Percentiles rank a stretch among this genome's conserved stretches.
Evolutionary conservation across 116 monocot species (phyloP).

Genomic region (Papilionanthe hybrid): DNA sequence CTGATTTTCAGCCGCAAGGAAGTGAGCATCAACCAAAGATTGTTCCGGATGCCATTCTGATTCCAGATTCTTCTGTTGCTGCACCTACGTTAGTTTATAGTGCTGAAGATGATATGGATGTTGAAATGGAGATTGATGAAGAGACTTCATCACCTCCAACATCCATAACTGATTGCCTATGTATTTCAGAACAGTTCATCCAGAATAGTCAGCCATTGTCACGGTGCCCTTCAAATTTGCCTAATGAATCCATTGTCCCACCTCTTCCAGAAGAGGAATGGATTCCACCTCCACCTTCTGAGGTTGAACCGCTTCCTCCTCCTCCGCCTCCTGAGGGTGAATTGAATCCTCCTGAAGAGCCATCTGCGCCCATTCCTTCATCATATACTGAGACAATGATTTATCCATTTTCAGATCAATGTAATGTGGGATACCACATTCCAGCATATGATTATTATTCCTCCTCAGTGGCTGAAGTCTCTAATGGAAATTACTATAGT

Average conservation of each 20-base stretch:
- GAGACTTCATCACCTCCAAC: slow-evolving; percentile 25
- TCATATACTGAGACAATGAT: slow-evolving; percentile 24
- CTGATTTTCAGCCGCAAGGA: not conserved
- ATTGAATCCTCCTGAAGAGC: slow-evolving; percentile 47
- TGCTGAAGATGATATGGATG: slow-evolving; percentile 73
- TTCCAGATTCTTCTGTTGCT: not conserved
- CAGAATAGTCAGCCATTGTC: slow-evolving; percentile 8
- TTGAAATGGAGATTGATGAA: slow-evolving; percentile 99
- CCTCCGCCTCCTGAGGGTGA: slow-evolving; percentile 47
- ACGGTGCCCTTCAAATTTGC: slow-evolving; percentile 15
- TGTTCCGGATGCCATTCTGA: not conserved
- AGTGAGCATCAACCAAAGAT: slow-evolving; percentile 9
- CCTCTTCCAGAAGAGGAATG: slow-evolving; percentile 77
- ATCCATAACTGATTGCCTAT: slow-evolving; percentile 6
- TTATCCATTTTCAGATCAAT: slow-evolving; percentile 47
- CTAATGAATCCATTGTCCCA: slow-evolving; percentile 35
- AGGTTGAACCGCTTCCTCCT: slow-evolving; percentile 62
- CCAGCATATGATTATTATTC: slow-evolving; percentile 61
- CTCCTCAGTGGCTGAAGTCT: slow-evolving; percentile 27
- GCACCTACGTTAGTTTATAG: slow-evolving; percentile 14
- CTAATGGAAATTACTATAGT: slow-evolving; percentile 43
- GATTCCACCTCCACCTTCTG: slow-evolving; percentile 94
- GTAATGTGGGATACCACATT: slow-evolving; percentile 35
- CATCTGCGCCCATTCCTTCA: slow-evolving; percentile 17
- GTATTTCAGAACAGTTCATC: slow-evolving; percentile 9